Base-by-base conservation (phyloP, 1,139 yeast species). In the Nakaseomyces kungkrabaensis region DNA sequence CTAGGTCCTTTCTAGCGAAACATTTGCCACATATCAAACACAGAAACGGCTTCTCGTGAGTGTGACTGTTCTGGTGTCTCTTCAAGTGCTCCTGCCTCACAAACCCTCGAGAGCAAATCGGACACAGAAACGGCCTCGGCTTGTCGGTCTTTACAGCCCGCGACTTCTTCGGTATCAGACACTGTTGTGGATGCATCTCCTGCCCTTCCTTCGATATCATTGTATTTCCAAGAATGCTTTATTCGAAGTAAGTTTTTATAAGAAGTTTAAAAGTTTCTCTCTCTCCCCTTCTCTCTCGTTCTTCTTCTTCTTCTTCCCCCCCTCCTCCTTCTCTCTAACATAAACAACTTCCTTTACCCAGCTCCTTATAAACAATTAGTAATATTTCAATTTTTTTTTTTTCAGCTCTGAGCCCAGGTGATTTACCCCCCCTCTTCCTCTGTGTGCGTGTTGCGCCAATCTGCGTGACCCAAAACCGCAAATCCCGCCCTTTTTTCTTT, bases 21-120 rank as follows among this genome's bases (percentile, higher is more conserved):
- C 95, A 86, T 37, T 97, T 79, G 52, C 95, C 97, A 68, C 98
- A 92, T 22, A 92, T 95, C 1, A 96, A 95, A 71, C 99, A 92
- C 59, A 86, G 87, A 68, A 86, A 92, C 1, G 98, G 98, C 66
- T 90, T 92, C 67, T 92, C 98, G 65, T 90, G 89, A 4, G 98
- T 92, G 66, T 92, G 99, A 1, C 95, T 84, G 46, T 97, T 73
- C 66, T 90, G 96, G 63, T 92, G 99, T 53, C 99, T 79, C 66
- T 89, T 81, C 59, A 92, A 76, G 68, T 92, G 99, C 68, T 92
- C 98, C 51, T 88, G 75, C 48, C 99, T 75, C 3, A 97, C 97
- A 74, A 92, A 92, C 3, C 97, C 96, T 56, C 98, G 75, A 0
- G 97, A 88, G 68, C 99, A 92, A 10, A 85, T 85, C 29, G 82